A percentile compares a stretch with the other conserved stretches of the same genome.
Evolutionary conservation across 192 early-diverging fungal species (phyloP).

Genomic region (Linnemannia elongata): DNA sequence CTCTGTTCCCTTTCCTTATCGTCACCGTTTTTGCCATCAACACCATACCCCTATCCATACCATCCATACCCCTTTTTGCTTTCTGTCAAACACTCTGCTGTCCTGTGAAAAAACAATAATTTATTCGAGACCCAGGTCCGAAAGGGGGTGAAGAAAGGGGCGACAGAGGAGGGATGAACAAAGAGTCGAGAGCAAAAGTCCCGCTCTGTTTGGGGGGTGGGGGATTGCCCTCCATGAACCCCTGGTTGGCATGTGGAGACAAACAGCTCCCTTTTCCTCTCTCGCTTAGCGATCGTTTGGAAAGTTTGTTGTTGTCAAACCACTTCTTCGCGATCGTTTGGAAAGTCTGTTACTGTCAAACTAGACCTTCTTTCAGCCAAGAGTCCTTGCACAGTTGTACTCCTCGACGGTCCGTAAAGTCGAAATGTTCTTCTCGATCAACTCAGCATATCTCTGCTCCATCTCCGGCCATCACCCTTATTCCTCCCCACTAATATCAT

Average conservation of each 20-base stretch:
- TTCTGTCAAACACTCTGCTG: not conserved
- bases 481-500: not conserved
- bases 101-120: slow-evolving; percentile 3
- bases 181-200: not conserved
- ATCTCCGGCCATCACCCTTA: too few relatives aligned
- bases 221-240: not conserved
- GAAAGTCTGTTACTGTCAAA: not conserved
- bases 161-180: not conserved
- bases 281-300: not conserved
- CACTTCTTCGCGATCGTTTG: not conserved
- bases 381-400: not conserved
- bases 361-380: not conserved
- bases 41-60: not conserved
- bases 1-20: not conserved
- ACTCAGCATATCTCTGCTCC: too few relatives aligned
- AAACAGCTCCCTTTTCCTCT: not conserved
- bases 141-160: not conserved
- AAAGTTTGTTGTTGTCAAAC: not conserved
- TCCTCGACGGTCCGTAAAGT: too few relatives aligned
- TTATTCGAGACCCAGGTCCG: not conserved
- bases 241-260: not conserved
- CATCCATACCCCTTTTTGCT: not conserved
- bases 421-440: too few relatives aligned
- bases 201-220: not conserved
- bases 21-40: not conserved